A percentile compares a stretch with the other conserved stretches of the same genome.
Conservation (phyloP, 441 rosid species). For the Syzygium malaccense region DNA sequence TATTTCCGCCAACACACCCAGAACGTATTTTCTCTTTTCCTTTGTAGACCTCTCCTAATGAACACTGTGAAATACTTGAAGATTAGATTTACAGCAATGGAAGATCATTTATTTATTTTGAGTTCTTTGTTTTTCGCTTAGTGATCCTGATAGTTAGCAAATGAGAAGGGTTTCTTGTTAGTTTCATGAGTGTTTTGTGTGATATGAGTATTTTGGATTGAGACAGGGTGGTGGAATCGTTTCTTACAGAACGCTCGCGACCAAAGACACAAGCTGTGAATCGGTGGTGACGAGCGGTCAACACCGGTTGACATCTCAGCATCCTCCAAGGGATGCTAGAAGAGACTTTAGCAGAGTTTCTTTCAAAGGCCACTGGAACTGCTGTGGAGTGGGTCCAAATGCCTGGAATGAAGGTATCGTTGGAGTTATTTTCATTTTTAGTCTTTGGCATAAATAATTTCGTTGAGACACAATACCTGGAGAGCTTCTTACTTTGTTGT, state of each 20-base stretch:
- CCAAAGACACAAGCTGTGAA: constrained; percentile 98
- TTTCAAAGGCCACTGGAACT: constrained; percentile 99
- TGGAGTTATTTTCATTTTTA: neutral
- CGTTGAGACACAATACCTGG: neutral
- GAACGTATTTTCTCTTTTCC: constrained; percentile 28
- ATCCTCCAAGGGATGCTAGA: constrained; percentile 99
- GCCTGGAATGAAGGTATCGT: constrained; percentile 99
- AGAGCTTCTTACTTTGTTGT: neutral
- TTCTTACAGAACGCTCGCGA: constrained; percentile 71
- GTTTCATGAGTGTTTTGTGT: neutral
- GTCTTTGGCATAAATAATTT: neutral
- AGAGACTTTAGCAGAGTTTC: constrained; percentile 99
- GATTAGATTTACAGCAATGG: neutral
- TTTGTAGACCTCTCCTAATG: neutral
- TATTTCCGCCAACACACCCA: constrained; percentile 90
- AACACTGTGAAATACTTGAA: neutral
- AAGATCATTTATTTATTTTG: neutral
- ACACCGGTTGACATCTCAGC: constrained; percentile 89
- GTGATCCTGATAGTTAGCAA: neutral
- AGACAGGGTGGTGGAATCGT: constrained; percentile 6
- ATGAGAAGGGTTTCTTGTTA: neutral
- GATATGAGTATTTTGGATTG: neutral
- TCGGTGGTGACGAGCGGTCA: constrained; percentile 97
- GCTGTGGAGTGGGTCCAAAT: constrained; percentile 99
- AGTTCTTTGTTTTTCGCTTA: neutral